Evolutionary conservation across 129 eudicot species (phyloP).

Genomic region (Deinandra increscens): DNA sequence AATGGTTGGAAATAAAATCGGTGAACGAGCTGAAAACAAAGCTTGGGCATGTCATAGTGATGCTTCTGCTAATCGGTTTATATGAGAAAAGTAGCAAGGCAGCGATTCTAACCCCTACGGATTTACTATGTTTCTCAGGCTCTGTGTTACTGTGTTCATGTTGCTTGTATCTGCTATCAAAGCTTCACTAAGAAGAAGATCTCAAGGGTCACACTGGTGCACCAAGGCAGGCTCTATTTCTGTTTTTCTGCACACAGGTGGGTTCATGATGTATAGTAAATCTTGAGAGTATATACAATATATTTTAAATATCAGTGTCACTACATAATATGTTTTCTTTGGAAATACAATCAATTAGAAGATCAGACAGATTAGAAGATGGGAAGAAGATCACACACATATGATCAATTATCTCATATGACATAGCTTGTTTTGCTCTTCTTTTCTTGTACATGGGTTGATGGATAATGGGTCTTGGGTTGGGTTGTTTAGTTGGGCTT

Average conservation of each 20-base stretch:
- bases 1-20: conserved; percentile 89
- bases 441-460: too few species aligned
- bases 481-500: too few species aligned
- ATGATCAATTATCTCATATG: too few species aligned
- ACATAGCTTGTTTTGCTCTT: too few species aligned
- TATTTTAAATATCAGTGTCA: conserved; percentile 1
- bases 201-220: background rate
- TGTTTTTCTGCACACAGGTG: background rate
- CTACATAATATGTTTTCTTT: background rate
- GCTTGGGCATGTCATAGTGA: conserved; percentile 93
- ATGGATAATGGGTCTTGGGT: too few species aligned
- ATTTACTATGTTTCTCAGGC: conserved; percentile 87
- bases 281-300: conserved; percentile 18
- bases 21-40: conserved; percentile 89
- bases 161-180: conserved; percentile 74
- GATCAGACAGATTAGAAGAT: too few species aligned
- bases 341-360: too few species aligned
- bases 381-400: too few species aligned
- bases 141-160: conserved; percentile 73
- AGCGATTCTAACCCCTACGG: conserved; percentile 52
- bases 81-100: conserved; percentile 88
- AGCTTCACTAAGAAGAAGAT: conserved; percentile 42
- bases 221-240: background rate
- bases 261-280: conserved; percentile 25
- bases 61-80: conserved; percentile 88